Percentiles rank a stretch among this genome's conserved stretches.
These are phyloP conservation scores for Ascochyta viciae-villosae DNA, from an alignment of 2,329 filamentous ascomycete genomes.

Conservation along the genomic window DNA sequence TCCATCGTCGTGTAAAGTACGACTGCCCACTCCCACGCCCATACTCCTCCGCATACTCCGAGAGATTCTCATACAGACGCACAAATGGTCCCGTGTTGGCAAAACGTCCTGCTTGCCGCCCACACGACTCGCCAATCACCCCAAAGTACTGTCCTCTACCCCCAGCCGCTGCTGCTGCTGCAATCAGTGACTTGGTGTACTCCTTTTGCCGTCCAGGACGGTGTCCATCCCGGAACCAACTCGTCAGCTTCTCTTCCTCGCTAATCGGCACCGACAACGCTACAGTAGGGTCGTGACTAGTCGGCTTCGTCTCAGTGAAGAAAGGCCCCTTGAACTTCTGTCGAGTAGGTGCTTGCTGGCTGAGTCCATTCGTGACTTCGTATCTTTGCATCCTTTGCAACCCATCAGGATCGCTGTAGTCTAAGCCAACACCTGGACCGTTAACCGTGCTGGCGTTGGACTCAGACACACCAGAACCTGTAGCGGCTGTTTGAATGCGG, in stretches of 20 bases:
- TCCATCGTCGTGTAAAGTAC: constrained; percentile 52
- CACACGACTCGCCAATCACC: constrained; percentile 19
- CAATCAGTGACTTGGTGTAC: constrained; percentile 32
- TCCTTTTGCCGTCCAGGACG: constrained; percentile 36
- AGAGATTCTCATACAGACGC: constrained; percentile 52
- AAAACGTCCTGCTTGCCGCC: constrained; percentile 4
- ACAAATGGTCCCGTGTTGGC: constrained; percentile 49
- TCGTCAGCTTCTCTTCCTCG: constrained; percentile 47
- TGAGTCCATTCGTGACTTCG: constrained; percentile 35
- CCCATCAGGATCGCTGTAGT: constrained; percentile 40
- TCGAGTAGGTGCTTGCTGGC: constrained; percentile 35
- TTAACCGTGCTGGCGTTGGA: constrained; percentile 21
- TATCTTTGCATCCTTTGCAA: constrained; percentile 19
- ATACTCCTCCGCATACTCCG: constrained; percentile 48
- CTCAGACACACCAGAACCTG: constrained; percentile 7
- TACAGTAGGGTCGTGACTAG: constrained; percentile 34
- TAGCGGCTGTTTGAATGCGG: background rate
- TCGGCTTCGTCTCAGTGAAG: constrained; percentile 44
- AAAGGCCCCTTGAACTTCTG: constrained; percentile 49
- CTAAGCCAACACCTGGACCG: constrained; percentile 20
- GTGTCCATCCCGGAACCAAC: constrained; percentile 51
- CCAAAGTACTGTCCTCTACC: constrained; percentile 20
- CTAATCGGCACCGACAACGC: constrained; percentile 29
- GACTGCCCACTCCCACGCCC: constrained; percentile 33
- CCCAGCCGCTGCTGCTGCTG: constrained; percentile 22